These are phyloP conservation scores for Arthrocladium fulminans DNA, from an alignment of 2,329 filamentous ascomycete species.

Conservation along the genomic window DNA sequence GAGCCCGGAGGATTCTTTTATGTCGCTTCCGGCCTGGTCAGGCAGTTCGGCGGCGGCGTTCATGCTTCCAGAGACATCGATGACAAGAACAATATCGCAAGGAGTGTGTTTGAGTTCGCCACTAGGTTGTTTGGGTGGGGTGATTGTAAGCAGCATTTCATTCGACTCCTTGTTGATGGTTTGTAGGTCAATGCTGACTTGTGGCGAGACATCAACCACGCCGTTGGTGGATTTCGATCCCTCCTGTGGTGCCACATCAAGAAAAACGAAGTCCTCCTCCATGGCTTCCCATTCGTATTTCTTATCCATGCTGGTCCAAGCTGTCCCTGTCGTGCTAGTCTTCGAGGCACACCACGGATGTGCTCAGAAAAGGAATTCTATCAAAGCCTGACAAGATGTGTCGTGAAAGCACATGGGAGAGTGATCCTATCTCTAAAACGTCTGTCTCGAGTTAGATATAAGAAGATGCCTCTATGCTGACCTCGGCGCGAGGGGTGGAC, in stretches of 20 bases:
- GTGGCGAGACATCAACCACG: no score
- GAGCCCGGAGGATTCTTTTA: slow-evolving; percentile 42
- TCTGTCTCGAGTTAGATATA: no score
- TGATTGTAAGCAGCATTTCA: slow-evolving; percentile 20
- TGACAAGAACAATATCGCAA: slow-evolving; percentile 54
- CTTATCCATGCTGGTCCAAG: no score
- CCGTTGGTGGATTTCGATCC: not conserved
- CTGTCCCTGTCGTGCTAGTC: no score
- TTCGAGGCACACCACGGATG: no score
- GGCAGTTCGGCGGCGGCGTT: slow-evolving; percentile 39
- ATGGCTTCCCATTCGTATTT: no score
- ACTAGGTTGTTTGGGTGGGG: slow-evolving; percentile 19
- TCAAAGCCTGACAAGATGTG: no score
- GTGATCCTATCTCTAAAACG: no score
- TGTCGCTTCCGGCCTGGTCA: slow-evolving; percentile 21
- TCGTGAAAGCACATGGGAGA: no score
- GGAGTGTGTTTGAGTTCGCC: slow-evolving; percentile 31
- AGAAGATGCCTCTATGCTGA: no score
- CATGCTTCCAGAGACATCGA: slow-evolving; percentile 56
- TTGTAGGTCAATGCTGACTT: slow-evolving; percentile 12
- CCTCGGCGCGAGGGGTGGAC: no score
- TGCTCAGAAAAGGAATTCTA: no score
- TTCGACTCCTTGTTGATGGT: slow-evolving; percentile 14
- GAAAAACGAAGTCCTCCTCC: slow-evolving; percentile 5
- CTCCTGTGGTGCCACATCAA: not conserved